Evolutionary conservation across 306 rosid genomes (phyloP).

Genomic region (Lotus japonicus): DNA sequence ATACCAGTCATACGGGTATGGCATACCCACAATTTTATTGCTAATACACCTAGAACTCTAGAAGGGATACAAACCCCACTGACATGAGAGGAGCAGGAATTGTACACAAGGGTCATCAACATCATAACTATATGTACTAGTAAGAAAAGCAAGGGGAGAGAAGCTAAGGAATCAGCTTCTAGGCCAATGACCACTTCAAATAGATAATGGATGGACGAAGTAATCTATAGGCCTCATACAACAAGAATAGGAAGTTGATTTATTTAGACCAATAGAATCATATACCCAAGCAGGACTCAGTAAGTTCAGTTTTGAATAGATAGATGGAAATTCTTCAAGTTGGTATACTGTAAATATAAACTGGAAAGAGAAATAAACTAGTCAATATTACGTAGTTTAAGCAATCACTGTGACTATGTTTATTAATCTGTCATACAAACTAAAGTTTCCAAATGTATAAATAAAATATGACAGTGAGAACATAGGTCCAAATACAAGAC

Average conservation of each 20-base stretch:
- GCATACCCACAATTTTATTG: not conserved
- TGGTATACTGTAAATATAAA: not conserved
- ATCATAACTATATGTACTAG: not conserved
- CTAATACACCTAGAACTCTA: not conserved
- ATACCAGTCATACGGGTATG: not conserved
- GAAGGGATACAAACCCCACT: not conserved
- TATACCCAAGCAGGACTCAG: not conserved
- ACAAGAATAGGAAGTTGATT: not conserved
- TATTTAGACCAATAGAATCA: not conserved
- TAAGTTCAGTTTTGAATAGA: not conserved
- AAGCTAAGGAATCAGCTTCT: not conserved
- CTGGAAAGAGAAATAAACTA: not conserved
- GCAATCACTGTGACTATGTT: not conserved
- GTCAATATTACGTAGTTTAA: not conserved
- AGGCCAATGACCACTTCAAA: constrained; percentile 2
- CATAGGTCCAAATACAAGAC: not conserved
- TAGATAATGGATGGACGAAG: not conserved
- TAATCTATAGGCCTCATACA: not conserved
- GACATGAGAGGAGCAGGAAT: not conserved
- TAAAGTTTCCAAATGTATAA: not conserved
- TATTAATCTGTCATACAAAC: not conserved
- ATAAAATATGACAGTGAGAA: not conserved
- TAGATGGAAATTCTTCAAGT: not conserved
- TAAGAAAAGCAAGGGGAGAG: not conserved
- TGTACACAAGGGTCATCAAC: not conserved